These are phyloP conservation scores for Paramecium bursaria DNA, from an alignment of 73 alveolate genomes.

Conservation along the genomic window DNA sequence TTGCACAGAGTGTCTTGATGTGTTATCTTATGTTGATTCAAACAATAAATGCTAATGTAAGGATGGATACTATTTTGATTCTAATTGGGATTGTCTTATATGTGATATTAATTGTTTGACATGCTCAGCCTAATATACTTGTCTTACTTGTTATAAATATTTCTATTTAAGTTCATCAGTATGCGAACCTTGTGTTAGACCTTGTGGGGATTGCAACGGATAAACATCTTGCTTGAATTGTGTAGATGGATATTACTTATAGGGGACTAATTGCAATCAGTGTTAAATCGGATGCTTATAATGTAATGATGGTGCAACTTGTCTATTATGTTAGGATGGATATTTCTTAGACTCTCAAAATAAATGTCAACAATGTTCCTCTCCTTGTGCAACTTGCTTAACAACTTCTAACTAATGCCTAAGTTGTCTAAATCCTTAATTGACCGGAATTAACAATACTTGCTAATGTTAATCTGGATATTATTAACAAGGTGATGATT, in stretches of 20 bases:
- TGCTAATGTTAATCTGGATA: no score
- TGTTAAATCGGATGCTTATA: background rate
- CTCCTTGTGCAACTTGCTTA: constrained; percentile 3
- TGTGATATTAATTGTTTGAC: background rate
- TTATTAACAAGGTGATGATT: no score
- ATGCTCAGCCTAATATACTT: background rate
- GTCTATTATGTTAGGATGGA: background rate
- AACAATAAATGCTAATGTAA: no score
- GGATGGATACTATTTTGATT: background rate
- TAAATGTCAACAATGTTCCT: background rate
- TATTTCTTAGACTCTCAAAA: background rate
- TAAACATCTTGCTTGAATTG: no score
- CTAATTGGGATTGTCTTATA: background rate
- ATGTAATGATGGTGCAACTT: background rate
- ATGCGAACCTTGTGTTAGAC: no score
- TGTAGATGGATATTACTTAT: background rate
- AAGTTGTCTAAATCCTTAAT: background rate
- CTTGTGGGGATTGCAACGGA: no score
- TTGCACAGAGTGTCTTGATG: no score
- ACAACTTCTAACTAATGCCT: background rate
- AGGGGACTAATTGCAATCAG: background rate
- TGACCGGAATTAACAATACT: no score
- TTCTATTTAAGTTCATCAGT: no score
- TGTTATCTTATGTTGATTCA: no score
- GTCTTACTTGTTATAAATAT: no score